phyloP scores from a whole-genome alignment of 2,329 filamentous ascomycete genomes.

The Microdochium bolleyi region DNA sequence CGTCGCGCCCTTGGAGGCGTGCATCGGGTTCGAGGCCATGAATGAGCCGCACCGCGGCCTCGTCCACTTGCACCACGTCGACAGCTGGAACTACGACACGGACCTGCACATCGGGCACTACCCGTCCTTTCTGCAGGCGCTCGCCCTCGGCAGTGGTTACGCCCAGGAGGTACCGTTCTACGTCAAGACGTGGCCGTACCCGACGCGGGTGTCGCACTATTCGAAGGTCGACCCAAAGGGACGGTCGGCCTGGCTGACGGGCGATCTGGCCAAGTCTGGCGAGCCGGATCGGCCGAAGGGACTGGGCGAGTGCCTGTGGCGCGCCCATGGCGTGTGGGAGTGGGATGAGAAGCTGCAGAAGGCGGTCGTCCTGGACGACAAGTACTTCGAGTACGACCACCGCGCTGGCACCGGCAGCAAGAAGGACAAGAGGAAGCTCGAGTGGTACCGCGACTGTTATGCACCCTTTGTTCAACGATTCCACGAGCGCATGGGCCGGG shows the following conservation, averaged over 20 bases:
- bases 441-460: slow-evolving; percentile 34
- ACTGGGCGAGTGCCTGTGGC: slow-evolving; percentile 28
- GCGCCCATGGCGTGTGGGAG: slow-evolving; percentile 27
- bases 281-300: slow-evolving; percentile 13
- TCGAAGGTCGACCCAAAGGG: slow-evolving; percentile 26
- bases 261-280: neutral
- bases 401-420: slow-evolving; percentile 17
- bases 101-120: slow-evolving; percentile 32
- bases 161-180: slow-evolving; percentile 27
- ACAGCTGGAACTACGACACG: slow-evolving; percentile 32
- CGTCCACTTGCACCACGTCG: slow-evolving; percentile 27
- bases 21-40: slow-evolving; percentile 31
- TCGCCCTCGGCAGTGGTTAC: slow-evolving; percentile 31
- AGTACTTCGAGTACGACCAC: slow-evolving; percentile 30
- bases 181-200: slow-evolving; percentile 32
- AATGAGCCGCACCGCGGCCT: slow-evolving; percentile 33
- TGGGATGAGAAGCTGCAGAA: slow-evolving; percentile 21
- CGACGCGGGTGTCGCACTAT: slow-evolving; percentile 25
- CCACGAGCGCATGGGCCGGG: slow-evolving; percentile 16
- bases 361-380: slow-evolving; percentile 15
- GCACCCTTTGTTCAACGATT: slow-evolving; percentile 29
- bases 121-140: slow-evolving; percentile 25
- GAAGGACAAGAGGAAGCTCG: slow-evolving; percentile 20
- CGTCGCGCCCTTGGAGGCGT: slow-evolving; percentile 21
- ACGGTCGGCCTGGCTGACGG: slow-evolving; percentile 23